A percentile compares a stretch with the other conserved stretches of the same genome.
Conservation (phyloP, 2,329 filamentous ascomycete genomes). For the Hypoxylon sp. region DNA sequence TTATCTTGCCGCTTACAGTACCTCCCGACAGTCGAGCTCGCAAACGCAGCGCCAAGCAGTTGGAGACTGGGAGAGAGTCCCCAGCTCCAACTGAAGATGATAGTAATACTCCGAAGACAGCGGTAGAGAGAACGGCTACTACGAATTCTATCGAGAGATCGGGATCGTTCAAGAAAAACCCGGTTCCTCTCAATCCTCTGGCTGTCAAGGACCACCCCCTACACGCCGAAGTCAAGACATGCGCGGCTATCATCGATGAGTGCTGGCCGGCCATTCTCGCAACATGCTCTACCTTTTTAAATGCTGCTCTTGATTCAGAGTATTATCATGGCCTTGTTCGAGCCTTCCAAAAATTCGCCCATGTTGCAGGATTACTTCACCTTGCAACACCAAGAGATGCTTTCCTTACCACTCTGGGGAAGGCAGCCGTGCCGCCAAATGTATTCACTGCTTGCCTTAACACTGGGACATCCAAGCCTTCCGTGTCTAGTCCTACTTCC, state of each 20-base stretch:
- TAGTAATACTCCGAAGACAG: constrained; percentile 52
- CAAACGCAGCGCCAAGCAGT: constrained; percentile 63
- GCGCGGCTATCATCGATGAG: constrained; percentile 85
- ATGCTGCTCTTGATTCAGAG: constrained; percentile 90
- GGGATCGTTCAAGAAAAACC: constrained; percentile 79
- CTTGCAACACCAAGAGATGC: constrained; percentile 91
- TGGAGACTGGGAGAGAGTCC: constrained; percentile 62
- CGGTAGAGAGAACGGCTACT: constrained; percentile 49
- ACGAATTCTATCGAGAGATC: constrained; percentile 68
- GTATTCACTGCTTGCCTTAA: constrained; percentile 74
- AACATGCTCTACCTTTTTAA: constrained; percentile 94
- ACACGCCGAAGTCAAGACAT: constrained; percentile 78
- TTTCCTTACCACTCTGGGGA: constrained; percentile 92
- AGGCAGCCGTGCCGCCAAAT: constrained; percentile 91
- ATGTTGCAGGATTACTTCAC: constrained; percentile 90
- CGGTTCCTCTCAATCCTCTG: constrained; percentile 87
- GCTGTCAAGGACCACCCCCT: constrained; percentile 80
- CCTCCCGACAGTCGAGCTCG: constrained; percentile 75
- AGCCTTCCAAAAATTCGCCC: constrained; percentile 94
- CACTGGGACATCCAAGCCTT: constrained; percentile 61
- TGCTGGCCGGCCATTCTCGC: constrained; percentile 98
- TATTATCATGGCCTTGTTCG: constrained; percentile 94
- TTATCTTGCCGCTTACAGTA: constrained; percentile 91
- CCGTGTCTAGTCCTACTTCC: constrained; percentile 61
- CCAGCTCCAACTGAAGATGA: constrained; percentile 58